Conservation (phyloP, 2,329 filamentous ascomycete species). For the Pseudocercospora musae region DNA sequence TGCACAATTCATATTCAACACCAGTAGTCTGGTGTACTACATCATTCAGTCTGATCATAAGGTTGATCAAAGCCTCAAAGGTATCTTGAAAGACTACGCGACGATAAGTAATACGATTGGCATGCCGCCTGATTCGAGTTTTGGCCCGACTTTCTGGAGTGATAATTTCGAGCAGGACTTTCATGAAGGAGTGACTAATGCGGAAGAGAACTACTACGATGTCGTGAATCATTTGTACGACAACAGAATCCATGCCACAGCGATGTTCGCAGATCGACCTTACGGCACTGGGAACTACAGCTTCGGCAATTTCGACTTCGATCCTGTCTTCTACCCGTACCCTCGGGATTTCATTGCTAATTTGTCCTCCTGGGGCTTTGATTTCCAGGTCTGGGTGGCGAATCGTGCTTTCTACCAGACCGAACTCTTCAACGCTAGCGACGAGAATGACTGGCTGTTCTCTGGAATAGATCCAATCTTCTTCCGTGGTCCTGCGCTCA, state of each 20-base stretch:
- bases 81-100: background rate
- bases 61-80: background rate
- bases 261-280: background rate
- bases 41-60: background rate
- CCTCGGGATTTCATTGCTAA: constrained; percentile 35
- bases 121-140: background rate
- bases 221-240: background rate
- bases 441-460: constrained; percentile 35
- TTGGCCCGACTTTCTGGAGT: background rate
- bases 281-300: background rate
- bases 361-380: constrained; percentile 33
- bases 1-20: background rate
- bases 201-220: background rate
- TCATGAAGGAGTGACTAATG: background rate
- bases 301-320: constrained; percentile 29
- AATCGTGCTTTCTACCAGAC: constrained; percentile 37
- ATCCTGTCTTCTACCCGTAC: constrained; percentile 35
- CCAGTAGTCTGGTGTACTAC: background rate
- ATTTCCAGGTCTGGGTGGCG: constrained; percentile 40
- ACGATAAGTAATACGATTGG: background rate
- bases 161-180: background rate
- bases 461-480: constrained; percentile 27
- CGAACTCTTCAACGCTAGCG: constrained; percentile 34
- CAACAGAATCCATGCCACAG: background rate
- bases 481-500: constrained; percentile 36